Percentiles rank a stretch among this genome's conserved stretches.
Conservation (phyloP, 2,329 filamentous ascomycete genomes). For the Rhinocladiella similis region DNA sequence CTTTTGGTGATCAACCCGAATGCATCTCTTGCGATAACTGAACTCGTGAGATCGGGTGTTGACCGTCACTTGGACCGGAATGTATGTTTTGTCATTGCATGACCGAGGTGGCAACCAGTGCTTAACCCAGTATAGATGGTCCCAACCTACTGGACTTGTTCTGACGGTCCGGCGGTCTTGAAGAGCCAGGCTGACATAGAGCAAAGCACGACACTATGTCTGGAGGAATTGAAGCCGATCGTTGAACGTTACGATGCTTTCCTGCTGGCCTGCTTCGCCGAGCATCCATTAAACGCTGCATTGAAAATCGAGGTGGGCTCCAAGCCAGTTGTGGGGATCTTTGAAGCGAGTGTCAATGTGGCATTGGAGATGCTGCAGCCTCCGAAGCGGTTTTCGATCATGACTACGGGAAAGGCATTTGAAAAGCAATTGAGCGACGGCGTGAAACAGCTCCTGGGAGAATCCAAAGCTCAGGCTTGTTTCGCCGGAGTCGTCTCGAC, state of each 20-base stretch:
- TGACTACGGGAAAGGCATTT: constrained; percentile 11
- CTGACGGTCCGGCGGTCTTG: constrained; percentile 2
- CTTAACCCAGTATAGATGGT: background rate
- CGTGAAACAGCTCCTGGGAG: background rate
- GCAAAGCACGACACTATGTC: background rate
- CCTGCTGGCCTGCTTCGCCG: constrained; percentile 11
- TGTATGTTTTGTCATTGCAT: background rate
- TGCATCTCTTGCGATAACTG: background rate
- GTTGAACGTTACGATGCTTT: constrained; percentile 6
- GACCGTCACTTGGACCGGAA: background rate
- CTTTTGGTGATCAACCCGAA: constrained; percentile 8
- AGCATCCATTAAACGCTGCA: constrained; percentile 4
- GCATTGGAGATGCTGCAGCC: background rate
- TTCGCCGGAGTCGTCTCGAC: constrained; percentile 8
- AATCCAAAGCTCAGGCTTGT: background rate
- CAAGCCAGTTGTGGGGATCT: constrained; percentile 8
- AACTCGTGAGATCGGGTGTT: constrained; percentile 3
- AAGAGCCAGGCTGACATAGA: constrained; percentile 6
- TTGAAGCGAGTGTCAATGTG: constrained; percentile 7
- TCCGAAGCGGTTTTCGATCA: constrained; percentile 1
- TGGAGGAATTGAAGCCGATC: background rate
- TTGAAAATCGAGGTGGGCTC: constrained; percentile 1
- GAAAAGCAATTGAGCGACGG: constrained; percentile 4
- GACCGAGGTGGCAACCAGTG: background rate
- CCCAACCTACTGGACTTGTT: constrained; percentile 12